Percentiles rank a stretch among this genome's conserved stretches.
Evolutionary conservation across 768 basidiomycete species (phyloP).

Genomic region (Leccinum longicurvipes): DNA sequence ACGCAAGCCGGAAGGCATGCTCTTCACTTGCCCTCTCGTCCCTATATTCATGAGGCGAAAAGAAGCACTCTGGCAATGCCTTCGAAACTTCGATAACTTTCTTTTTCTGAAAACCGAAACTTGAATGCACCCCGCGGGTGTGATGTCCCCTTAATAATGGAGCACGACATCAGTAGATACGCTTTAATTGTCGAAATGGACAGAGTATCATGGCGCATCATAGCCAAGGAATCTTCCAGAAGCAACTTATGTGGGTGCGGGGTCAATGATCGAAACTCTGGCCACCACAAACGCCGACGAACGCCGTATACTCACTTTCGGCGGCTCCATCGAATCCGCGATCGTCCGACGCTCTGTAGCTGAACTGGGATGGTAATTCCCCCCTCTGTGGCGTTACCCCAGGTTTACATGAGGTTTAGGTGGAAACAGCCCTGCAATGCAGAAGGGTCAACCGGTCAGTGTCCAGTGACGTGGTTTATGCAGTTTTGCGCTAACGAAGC

Average conservation of each 20-base stretch:
- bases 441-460: conserved; percentile 79
- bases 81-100: not conserved
- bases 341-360: conserved; percentile 83
- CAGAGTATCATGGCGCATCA: not conserved
- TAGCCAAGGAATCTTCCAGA: not conserved
- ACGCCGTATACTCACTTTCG: conserved; percentile 79
- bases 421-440: conserved; percentile 89
- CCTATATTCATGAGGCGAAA: conserved; percentile 9
- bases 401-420: conserved; percentile 83
- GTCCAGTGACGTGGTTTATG: not conserved
- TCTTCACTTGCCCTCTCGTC: not conserved
- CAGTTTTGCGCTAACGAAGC: not conserved
- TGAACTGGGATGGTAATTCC: conserved; percentile 48
- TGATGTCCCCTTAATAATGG: not conserved
- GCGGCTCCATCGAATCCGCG: conserved; percentile 89
- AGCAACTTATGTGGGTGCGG: not conserved
- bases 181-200: not conserved
- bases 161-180: not conserved
- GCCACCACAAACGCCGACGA: conserved; percentile 59
- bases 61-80: not conserved
- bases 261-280: not conserved
- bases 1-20: not conserved
- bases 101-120: not conserved
- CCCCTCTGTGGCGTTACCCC: conserved; percentile 68
- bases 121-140: not conserved